Evolutionary conservation across 495 filamentous ascomycete species (phyloP), one percentile per base, ranked within the genome.

Genomic region (Bathelium albidoporum): DNA sequence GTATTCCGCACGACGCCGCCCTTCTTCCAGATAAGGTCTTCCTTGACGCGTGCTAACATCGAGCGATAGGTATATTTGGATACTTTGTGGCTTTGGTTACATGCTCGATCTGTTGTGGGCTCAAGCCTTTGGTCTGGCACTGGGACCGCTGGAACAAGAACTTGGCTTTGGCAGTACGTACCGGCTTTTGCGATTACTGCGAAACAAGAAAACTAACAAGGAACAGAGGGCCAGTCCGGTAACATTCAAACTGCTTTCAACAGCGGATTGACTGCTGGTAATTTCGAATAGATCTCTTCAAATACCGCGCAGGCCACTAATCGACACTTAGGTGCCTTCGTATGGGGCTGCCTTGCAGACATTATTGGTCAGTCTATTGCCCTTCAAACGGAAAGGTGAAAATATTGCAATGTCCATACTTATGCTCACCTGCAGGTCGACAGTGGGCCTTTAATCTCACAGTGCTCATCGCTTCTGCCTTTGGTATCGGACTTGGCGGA

Each of bases 371-470:
- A 59, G 73, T 72, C 60, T 44, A 61, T 53, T 65, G 34, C 62
- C 60, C 60, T 69, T 31, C 61, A 45, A 32, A 31, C 12, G 18
- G 4, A 29, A 36, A 5, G 4, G 49, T 10, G 14, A 16, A 16
- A 59, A 26, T 14, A 4, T 20, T 18, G 31, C 34, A 31, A n/a
- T 18, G 22, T 34, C n/a, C n/a, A n/a, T 55, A 58, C 61, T 67
- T 14, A 73, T 18, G 14, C 12, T 1, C 41, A 55, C 20, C n/a
- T 2, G 4, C 55, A 75, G 74, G 78, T 34, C 75, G 78, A 22
- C 73, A 72, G 66, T 80, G 77, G 73, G 77, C 78, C 20, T 82
- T 82, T 70, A 80, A 82, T 60, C 65, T 79, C 2, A 81, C 79
- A 28, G 73, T 77, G 22, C 62, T 80, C n/a, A 73, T 80, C 45